Base-by-base conservation (phyloP, 202 grass and related monocot genomes). In the Zizania palustris region DNA sequence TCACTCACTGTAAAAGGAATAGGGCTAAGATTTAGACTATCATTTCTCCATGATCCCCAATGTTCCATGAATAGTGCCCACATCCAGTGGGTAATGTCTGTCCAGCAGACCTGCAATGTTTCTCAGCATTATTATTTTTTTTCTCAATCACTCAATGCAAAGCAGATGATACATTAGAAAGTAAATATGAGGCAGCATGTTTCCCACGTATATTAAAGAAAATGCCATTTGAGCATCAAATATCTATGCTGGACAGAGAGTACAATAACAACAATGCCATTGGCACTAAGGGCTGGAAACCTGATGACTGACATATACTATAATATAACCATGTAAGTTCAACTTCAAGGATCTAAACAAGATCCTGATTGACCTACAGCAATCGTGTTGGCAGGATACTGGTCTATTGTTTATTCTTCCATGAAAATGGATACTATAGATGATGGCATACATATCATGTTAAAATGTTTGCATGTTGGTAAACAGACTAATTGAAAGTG, bases 41-140 rank as follows among this genome's bases (percentile, higher is more conserved):
- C 69, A 71, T 80, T 90, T 89, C 94, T 89, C 94, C 91, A 97
- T 38, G 71, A 82, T 20, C 91, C 94, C 94, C 94, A 97, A 78
- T 53, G 87, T 82, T 93, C 91, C 57, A 64, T 88, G 70, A 93
- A 97, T 40, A 97, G 86, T 21, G 80, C 75, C 94, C 94, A 97
- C 91, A 93, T 97, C 94, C 91, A 97, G 73, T 97, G 86, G 70
- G 75, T 38, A 80, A 97, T 73, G 74, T 97, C 91, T 18, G 79
- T 90, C 91, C 88, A 93, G 74, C 79, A 87, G 66, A 93, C 84
- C 94, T 97, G 72, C 60, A 68, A 85, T 86, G 15, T 43, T 79
- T 65, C 46, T 51, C 22, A 91, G 33, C 11, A 71, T 61, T 28
- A 74, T 19, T 33, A 9, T 78, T 14, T 14, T 7, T 3, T n/a